Evolutionary conservation across 2,329 filamentous ascomycete species (phyloP), one percentile per base, ranked within the genome.

Genomic region (Arthrinium phaeospermum): DNA sequence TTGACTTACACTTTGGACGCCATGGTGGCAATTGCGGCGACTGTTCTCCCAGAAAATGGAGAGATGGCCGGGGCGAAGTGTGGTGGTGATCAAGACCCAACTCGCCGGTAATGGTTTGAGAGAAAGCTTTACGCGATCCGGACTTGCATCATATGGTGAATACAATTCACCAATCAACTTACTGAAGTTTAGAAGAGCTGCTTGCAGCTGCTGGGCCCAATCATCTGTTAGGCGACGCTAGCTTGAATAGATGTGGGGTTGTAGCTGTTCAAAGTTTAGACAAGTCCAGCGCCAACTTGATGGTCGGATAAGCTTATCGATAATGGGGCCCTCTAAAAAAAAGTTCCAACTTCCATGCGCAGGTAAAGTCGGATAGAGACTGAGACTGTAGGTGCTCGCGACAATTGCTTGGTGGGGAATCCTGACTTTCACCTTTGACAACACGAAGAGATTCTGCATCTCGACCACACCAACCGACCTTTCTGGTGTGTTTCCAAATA

Each of bases 1-100:
- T 19, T 6, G 4, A 22, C 49, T 78, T 79, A 88, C 86, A 88
- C 83, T 78, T 88, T 88, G 64, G 85, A 82, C 75, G 84, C 84
- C 86, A 88, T 88, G 57, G 6, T 64, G 57, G 41, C 34, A 7
- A 64, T 14, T 34, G 41, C 8, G 37, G 72, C 77, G 72, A 41
- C 34, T 64, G 5, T n/a, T n/a, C 34, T 41, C 57, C 57, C 8
- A 14, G 34, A 47, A 13, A 61, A 49, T n/a, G 57, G 34, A 37
- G 19, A 41, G 57, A 24, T 41, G 34, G 10, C 12, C 10, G 57
- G 57, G 7, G 30, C 4, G 12, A 3, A n/a, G 34, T 49, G 46
- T 49, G 44, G 13, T 57, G 57, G 57, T 64, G 57, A 4, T 64
- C 34, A 24, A 10, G 19, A 24, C 57, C 34, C 57, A 19, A 34